Evolutionary conservation across 129 eudicot species (phyloP).

Genomic region (Saposhnikovia divaricata): DNA sequence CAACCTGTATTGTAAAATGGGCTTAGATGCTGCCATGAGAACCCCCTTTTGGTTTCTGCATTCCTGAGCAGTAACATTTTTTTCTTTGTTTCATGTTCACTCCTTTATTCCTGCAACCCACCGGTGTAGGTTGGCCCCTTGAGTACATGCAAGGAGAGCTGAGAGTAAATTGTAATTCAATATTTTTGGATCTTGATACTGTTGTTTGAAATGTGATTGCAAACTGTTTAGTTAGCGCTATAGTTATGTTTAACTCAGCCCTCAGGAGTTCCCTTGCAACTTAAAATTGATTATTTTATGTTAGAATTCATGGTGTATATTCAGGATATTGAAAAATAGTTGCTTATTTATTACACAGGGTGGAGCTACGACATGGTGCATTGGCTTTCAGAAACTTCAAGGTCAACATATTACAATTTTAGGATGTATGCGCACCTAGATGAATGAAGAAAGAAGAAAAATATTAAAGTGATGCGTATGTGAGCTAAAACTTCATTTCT

Average conservation of each 20-base stretch:
- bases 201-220: background rate
- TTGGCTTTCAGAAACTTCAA: conserved; percentile 70
- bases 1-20: no score
- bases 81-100: background rate
- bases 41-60: background rate
- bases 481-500: background rate
- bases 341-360: conserved; percentile 31
- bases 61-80: conserved; percentile 14
- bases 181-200: background rate
- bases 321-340: background rate
- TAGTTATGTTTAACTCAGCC: no score
- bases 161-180: background rate
- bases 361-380: conserved; percentile 91
- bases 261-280: background rate
- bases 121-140: background rate
- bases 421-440: conserved; percentile 53
- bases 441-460: background rate
- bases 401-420: conserved; percentile 82
- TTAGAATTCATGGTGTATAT: background rate
- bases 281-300: background rate
- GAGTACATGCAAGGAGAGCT: background rate
- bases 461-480: background rate
- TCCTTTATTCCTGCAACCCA: background rate
- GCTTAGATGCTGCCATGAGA: background rate
- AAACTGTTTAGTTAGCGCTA: no score